Conservation (phyloP, 225 moss, liverwort and hornwort genomes). For the Polytrichum formosum region DNA sequence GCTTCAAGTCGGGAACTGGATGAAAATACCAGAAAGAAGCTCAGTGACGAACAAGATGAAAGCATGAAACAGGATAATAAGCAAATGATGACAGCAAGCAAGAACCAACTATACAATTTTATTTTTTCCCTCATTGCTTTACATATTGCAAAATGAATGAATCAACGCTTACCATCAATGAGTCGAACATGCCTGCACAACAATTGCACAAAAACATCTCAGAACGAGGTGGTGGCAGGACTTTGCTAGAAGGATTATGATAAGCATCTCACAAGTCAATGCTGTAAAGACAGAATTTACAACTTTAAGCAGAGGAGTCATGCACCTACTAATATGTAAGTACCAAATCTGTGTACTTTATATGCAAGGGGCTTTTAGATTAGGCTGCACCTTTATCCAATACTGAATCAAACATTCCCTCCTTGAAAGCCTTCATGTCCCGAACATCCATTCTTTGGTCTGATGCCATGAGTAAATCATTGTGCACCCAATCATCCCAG, state of each 20-base stretch:
- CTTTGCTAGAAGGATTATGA: neutral
- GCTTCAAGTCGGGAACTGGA: too few relatives aligned
- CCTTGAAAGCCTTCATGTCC: constrained; percentile 60
- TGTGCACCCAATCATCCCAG: neutral
- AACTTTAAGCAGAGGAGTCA: too few relatives aligned
- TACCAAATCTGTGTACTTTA: too few relatives aligned
- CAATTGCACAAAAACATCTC: constrained; percentile 11
- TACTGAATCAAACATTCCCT: constrained; percentile 65
- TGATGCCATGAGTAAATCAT: constrained; percentile 15
- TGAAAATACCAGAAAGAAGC: too few relatives aligned
- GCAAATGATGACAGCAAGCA: too few relatives aligned
- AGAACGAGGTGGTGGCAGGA: neutral
- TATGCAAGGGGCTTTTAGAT: neutral
- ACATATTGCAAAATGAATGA: too few relatives aligned
- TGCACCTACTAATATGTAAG: too few relatives aligned
- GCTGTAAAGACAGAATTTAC: neutral
- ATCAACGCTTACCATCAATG: constrained; percentile 49
- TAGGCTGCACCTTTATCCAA: constrained; percentile 64
- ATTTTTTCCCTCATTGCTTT: too few relatives aligned
- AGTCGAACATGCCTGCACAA: constrained; percentile 69
- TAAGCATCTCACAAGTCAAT: constrained; percentile 1
- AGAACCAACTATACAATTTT: too few relatives aligned
- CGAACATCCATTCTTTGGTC: constrained; percentile 70
- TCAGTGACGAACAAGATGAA: too few relatives aligned
- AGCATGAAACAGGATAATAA: too few relatives aligned